Evolutionary conservation across 768 basidiomycete genomes (phyloP).

Genomic region (Hericium erinaceus): DNA sequence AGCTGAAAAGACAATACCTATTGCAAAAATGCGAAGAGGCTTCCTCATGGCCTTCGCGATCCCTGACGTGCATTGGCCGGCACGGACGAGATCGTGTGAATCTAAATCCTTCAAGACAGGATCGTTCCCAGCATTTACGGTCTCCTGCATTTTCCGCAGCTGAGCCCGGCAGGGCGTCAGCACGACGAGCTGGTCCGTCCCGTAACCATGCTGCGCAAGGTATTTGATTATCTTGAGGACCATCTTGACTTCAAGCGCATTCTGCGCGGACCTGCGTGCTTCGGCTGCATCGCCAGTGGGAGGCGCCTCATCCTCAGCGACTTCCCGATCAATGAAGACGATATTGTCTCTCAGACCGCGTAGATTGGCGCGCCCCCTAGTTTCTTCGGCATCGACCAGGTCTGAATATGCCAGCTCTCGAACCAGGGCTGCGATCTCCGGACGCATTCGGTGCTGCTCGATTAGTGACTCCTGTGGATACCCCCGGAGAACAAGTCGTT

Average conservation of each 20-base stretch:
- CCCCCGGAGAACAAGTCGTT: conserved; percentile 50
- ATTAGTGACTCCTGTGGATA: conserved; percentile 54
- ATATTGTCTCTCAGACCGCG: conserved; percentile 49
- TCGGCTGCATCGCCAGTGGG: conserved; percentile 39
- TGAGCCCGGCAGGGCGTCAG: conserved; percentile 67
- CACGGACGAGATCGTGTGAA: conserved; percentile 45
- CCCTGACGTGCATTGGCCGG: conserved; percentile 38
- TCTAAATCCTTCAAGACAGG: conserved; percentile 58
- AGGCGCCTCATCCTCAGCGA: conserved; percentile 41
- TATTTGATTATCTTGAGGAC: conserved; percentile 57
- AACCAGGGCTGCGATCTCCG: conserved; percentile 57
- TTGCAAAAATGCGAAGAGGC: conserved; percentile 50
- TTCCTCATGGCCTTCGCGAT: conserved; percentile 33
- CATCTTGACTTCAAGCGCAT: conserved; percentile 50
- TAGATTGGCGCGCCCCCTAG: conserved; percentile 40
- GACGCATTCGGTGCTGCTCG: conserved; percentile 65
- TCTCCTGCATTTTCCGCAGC: conserved; percentile 36
- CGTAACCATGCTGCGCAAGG: conserved; percentile 59
- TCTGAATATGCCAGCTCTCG: conserved; percentile 57
- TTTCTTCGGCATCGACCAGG: conserved; percentile 44
- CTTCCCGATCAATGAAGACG: conserved; percentile 50
- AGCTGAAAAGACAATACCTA: conserved; percentile 32
- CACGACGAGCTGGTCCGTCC: conserved; percentile 50
- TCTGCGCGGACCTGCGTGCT: conserved; percentile 47
- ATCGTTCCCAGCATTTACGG: conserved; percentile 36